Evolutionary conservation across 1,284 basidiomycete species (phyloP), one percentile per base, ranked within the genome.

Genomic region (Papiliotrema fonsecae): DNA sequence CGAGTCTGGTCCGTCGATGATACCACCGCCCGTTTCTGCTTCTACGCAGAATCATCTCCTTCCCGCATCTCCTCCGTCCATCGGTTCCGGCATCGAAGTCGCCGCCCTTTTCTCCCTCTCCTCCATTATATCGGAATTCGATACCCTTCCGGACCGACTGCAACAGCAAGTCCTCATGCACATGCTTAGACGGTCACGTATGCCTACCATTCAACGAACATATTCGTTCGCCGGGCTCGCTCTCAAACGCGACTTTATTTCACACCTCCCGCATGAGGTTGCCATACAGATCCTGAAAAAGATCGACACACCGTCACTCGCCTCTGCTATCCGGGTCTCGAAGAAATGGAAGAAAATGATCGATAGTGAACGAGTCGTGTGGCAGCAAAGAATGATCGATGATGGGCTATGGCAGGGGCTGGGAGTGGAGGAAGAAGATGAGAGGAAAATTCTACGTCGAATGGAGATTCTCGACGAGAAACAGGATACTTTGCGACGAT

Each of bases 151-250:
- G 6, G 65, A 72, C 47, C 63, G 69, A 38, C 55, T 74, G 1
- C 70, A 73, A 51, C 71, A 74, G 52, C 72, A 73, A 45, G 63
- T 72, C 45, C 61, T 74, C 34, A 69, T 73, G 64, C 72, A 74
- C 47, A 59, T 73, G 27, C 57, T 74, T 24, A 62, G 72, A 6
- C 62, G 72, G 10, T 63, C 69, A 1, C 57, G 68, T 4, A 68
- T 69, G 57, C 62, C 71, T 7, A 73, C 71, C 11, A 69, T 74
- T 18, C 72, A 73, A 48, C 64, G 68, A 10, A 48, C 72, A 14
- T 58, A 60, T 10, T 52, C 57, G 3, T 73, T 73, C 51, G 60
- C 67, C 13, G 51, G 62, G 16, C 63, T 50, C 4, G 72, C 71
- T 0, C 58, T 73, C 27, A 67, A 67, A 42, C 62, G 71, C 21